Conservation (phyloP, 306 rosid genomes). For the Alnus glutinosa region DNA sequence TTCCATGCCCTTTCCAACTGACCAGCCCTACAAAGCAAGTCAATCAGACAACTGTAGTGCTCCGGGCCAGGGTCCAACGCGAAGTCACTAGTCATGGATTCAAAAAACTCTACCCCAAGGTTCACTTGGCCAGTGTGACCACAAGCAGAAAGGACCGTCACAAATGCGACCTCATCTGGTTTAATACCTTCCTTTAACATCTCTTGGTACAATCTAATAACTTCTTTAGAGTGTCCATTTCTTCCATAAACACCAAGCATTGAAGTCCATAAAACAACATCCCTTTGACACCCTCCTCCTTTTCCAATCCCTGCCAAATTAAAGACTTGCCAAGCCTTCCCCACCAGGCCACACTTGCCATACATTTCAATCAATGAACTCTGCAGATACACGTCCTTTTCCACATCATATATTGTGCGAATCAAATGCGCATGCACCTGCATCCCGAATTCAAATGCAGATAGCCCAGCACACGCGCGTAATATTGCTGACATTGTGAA, state of each 20-base stretch:
- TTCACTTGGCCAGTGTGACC: conserved; percentile 66
- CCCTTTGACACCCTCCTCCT: conserved; percentile 46
- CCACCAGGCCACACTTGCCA: conserved; percentile 69
- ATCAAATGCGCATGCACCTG: conserved; percentile 62
- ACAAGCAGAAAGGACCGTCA: conserved; percentile 77
- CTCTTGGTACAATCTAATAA: conserved; percentile 49
- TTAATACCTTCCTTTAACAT: conserved; percentile 66
- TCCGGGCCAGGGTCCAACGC: conserved; percentile 63
- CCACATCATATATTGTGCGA: conserved; percentile 37
- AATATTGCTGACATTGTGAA: conserved; percentile 67
- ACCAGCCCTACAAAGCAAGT: conserved; percentile 78
- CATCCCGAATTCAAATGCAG: conserved; percentile 60
- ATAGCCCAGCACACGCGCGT: conserved; percentile 64
- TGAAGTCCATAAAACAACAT: conserved; percentile 74
- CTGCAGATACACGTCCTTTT: conserved; percentile 59
- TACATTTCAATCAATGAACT: conserved; percentile 77
- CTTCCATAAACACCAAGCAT: conserved; percentile 75
- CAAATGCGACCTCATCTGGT: conserved; percentile 66
- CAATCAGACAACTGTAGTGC: conserved; percentile 73
- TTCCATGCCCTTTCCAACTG: conserved; percentile 72
- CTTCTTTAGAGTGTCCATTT: conserved; percentile 55
- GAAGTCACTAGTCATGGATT: conserved; percentile 62
- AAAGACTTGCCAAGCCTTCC: conserved; percentile 61
- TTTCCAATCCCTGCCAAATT: conserved; percentile 45
- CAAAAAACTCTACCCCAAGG: conserved; percentile 65